Evolutionary conservation across 73 alveolate species (phyloP).

Genomic region (Blepharisma japonicum): DNA sequence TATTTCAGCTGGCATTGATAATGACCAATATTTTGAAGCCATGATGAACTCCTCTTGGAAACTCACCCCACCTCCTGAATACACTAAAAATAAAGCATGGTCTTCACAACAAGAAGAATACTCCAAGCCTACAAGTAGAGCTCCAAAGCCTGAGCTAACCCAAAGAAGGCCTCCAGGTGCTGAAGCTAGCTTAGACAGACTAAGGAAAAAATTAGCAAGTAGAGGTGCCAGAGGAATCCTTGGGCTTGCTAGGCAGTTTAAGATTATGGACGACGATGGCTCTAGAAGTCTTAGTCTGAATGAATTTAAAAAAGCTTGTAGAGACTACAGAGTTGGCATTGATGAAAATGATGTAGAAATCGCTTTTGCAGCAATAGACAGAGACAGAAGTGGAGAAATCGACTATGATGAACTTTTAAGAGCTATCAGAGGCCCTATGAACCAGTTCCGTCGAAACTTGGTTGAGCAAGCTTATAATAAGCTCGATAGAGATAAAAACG

Average conservation of each 20-base stretch:
- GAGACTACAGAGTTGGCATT: constrained; percentile 63
- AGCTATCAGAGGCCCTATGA: constrained; percentile 57
- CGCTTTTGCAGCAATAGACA: constrained; percentile 76
- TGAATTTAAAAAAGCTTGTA: constrained; percentile 65
- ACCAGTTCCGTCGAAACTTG: constrained; percentile 40
- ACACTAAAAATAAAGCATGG: constrained; percentile 15
- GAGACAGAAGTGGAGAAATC: constrained; percentile 63
- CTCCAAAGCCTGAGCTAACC: not conserved
- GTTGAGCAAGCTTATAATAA: constrained; percentile 64
- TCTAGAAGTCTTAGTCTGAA: constrained; percentile 53
- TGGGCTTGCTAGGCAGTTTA: constrained; percentile 75
- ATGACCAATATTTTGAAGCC: constrained; percentile 68
- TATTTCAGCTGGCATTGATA: constrained; percentile 80
- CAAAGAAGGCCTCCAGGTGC: not conserved
- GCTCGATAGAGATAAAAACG: constrained; percentile 72
- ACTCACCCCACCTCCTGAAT: constrained; percentile 30
- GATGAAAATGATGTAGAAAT: constrained; percentile 71
- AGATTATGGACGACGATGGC: constrained; percentile 78
- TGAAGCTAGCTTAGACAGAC: constrained; percentile 34
- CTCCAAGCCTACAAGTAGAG: constrained; percentile 27
- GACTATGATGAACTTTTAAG: constrained; percentile 56
- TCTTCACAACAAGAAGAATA: constrained; percentile 34
- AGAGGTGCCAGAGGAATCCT: constrained; percentile 93
- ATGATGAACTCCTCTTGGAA: constrained; percentile 58
- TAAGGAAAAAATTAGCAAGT: constrained; percentile 63